Evolutionary conservation across 371 early-diverging fungal genomes (phyloP).

Genomic region (Batkoa obscura): DNA sequence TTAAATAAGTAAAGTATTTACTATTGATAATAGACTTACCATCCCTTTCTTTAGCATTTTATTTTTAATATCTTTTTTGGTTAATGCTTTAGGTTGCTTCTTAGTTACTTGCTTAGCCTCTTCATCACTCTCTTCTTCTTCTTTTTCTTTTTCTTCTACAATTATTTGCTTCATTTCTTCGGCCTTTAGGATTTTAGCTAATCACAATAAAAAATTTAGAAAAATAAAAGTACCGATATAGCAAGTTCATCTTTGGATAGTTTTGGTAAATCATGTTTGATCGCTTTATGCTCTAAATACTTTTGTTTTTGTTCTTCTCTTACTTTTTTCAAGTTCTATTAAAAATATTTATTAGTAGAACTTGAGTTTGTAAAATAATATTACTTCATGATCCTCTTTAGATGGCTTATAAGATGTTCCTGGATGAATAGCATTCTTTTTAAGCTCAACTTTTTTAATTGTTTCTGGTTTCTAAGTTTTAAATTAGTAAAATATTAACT

Average conservation of each 20-base stretch:
- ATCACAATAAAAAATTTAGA: neutral
- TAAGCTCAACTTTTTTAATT: slow-evolving; percentile 44
- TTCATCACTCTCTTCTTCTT: neutral
- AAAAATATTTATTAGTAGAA: slow-evolving; percentile 6
- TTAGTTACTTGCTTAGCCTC: neutral
- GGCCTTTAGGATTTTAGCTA: neutral
- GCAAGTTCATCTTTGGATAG: slow-evolving; percentile 18
- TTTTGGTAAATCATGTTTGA: slow-evolving; percentile 16
- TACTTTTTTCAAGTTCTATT: neutral
- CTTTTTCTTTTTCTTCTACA: slow-evolving; percentile 1
- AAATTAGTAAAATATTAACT: neutral
- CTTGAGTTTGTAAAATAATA: neutral
- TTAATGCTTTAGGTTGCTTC: neutral
- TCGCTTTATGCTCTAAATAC: neutral
- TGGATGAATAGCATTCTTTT: slow-evolving; percentile 27
- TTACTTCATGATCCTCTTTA: slow-evolving; percentile 50
- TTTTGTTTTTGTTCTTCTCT: neutral
- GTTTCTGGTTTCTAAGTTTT: slow-evolving; percentile 20
- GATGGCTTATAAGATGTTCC: slow-evolving; percentile 86
- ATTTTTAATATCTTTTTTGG: neutral
- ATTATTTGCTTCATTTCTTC: neutral
- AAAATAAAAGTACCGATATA: slow-evolving; percentile 12
- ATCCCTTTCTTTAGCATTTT: slow-evolving; percentile 1
- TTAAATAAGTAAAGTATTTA: neutral
- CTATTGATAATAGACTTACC: neutral